phyloP scores from a whole-genome alignment of 2,329 filamentous ascomycete genomes.

The Calonectria leucothoes region DNA sequence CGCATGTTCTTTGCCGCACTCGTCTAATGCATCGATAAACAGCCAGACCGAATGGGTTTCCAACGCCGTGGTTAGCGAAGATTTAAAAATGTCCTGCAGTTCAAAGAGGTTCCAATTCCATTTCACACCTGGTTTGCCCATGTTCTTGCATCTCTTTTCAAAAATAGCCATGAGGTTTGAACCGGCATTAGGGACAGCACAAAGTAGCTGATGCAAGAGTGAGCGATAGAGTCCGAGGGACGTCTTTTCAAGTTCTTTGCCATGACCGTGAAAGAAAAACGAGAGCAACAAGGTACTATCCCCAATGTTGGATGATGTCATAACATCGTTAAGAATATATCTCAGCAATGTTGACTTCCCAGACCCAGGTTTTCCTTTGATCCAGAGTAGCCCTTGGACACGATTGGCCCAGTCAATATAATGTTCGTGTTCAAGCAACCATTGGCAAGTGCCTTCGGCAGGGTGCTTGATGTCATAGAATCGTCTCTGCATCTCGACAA shows the following conservation, averaged over 20 bases:
- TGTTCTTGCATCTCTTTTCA: background rate
- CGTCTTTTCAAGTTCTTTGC: background rate
- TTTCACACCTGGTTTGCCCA: slow-evolving; percentile 26
- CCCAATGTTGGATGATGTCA: background rate
- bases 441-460: background rate
- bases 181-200: slow-evolving; percentile 31
- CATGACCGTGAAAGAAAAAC: background rate
- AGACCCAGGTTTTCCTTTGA: background rate
- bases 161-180: slow-evolving; percentile 33
- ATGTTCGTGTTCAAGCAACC: background rate
- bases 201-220: slow-evolving; percentile 47
- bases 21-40: slow-evolving; percentile 51
- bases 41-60: slow-evolving; percentile 37
- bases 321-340: background rate
- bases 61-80: slow-evolving; percentile 32
- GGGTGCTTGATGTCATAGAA: background rate
- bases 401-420: background rate
- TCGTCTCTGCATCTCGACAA: background rate
- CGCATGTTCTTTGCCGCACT: slow-evolving; percentile 43
- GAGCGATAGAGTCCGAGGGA: background rate
- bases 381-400: background rate
- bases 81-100: slow-evolving; percentile 32
- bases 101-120: slow-evolving; percentile 44
- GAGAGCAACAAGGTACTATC: background rate
- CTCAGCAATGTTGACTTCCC: background rate